Evolutionary conservation across 75 land plant species (phyloP).

Genomic region (Adiantum capillusveneris): DNA sequence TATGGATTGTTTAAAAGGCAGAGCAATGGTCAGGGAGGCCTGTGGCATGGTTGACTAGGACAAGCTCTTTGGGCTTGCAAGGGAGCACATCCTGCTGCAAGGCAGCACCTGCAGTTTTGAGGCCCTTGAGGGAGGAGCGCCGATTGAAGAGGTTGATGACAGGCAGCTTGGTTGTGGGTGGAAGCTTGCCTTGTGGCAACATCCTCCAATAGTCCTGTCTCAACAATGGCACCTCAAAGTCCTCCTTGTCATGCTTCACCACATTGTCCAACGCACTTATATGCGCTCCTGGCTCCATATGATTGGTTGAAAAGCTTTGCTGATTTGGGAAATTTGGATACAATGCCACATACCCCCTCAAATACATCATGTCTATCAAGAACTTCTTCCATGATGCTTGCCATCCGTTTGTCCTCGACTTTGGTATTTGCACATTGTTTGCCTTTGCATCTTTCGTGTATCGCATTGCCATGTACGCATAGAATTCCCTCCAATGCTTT

Average conservation of each 20-base stretch:
- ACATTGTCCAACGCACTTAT: constrained; percentile 10
- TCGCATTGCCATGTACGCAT: too few relatives aligned
- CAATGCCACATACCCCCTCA: constrained; percentile 13
- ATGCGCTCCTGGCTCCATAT: constrained; percentile 19
- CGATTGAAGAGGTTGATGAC: constrained; percentile 89
- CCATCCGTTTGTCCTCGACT: too few relatives aligned
- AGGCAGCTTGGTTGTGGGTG: constrained; percentile 4
- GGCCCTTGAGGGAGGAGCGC: constrained; percentile 57
- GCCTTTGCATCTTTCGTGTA: too few relatives aligned
- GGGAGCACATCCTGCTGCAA: constrained; percentile 72
- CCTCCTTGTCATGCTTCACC: constrained; percentile 4
- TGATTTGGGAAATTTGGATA: constrained; percentile 16
- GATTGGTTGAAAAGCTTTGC: constrained; percentile 16
- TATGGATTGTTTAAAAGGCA: too few relatives aligned
- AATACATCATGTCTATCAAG: constrained; percentile 67
- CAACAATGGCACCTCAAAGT: constrained; percentile 63
- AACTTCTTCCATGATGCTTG: constrained; percentile 37
- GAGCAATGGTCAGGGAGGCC: too few relatives aligned
- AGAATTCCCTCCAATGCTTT: too few relatives aligned
- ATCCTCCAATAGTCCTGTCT: constrained; percentile 11
- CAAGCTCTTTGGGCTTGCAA: constrained; percentile 55
- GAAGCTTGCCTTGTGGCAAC: constrained; percentile 4
- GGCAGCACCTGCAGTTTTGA: constrained; percentile 93
- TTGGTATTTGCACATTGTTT: too few relatives aligned
- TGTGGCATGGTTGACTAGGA: too few relatives aligned